A percentile compares a stretch with the other conserved stretches of the same genome.
These are phyloP conservation scores for Mrakia blollopis DNA, from an alignment of 768 basidiomycete genomes.

Conservation along the genomic window DNA sequence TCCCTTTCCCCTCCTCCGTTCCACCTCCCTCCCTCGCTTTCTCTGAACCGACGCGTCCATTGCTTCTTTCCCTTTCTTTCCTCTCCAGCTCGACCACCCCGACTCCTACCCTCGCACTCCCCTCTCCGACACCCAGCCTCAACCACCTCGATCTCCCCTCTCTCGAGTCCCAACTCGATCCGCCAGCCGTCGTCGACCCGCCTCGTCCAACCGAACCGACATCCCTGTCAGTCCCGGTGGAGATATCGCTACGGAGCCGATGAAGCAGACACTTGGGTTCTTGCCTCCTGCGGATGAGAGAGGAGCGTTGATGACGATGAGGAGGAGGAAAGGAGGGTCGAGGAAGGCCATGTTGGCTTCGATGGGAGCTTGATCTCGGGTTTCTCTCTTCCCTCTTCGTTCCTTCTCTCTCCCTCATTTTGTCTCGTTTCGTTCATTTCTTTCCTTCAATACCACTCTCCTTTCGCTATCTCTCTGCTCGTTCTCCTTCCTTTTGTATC, in stretches of 20 bases:
- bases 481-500: too few species aligned
- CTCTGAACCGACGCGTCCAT: neutral
- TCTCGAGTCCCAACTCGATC: neutral
- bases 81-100: neutral
- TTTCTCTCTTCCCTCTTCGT: too few species aligned
- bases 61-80: neutral
- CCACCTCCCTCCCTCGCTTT: too few species aligned
- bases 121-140: neutral
- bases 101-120: neutral
- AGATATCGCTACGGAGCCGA: constrained; percentile 3
- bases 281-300: constrained; percentile 16
- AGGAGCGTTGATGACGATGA: constrained; percentile 18
- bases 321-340: neutral
- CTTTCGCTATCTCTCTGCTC: too few species aligned
- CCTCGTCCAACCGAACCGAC: neutral
- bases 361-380: neutral
- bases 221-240: neutral
- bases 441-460: too few species aligned
- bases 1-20: neutral
- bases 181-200: neutral
- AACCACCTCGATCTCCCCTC: neutral
- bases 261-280: constrained; percentile 19
- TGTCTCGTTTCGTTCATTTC: too few species aligned
- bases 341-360: neutral
- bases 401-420: too few species aligned